Base-by-base conservation (phyloP, 441 rosid species). In the Erysimum cheiri region DNA sequence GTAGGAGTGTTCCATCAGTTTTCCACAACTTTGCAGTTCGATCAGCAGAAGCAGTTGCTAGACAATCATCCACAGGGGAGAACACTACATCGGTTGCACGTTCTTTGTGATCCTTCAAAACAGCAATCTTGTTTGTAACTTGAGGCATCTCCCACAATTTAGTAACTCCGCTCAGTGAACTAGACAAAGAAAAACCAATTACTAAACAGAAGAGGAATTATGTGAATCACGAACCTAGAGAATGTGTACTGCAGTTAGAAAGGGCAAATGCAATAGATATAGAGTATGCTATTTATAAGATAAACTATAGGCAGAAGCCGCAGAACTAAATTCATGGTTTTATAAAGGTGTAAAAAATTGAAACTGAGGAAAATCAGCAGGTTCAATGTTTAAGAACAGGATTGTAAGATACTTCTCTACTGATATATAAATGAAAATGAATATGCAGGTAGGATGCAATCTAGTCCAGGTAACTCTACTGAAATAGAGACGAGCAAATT, bases 1-100 rank as follows among this genome's bases (percentile, higher is more conserved):
- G 82, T 59, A 94, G 80, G 54, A 90, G 83, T 58, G 85, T 76
- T 64, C 99, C 98, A 70, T 92, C 88, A 80, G 86, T 77, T 59
- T 69, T 86, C 99, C 99, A 92, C 83, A 94, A 66, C 81, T 75
- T 87, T 67, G 97, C 96, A 32, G 96, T 94, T 70, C 92, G 85
- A 77, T 94, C 97, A 84, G 97, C 98, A 33, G 99, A 90, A 41
- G 95, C 96, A 83, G 98, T 92, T 24, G 97, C 99, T 75, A 92
- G 68, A 70, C 47, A 80, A 78, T 83, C 80, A 64, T 84, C 76
- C 69, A 83, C 79, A n/a, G 93, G 96, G 58, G 96, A 95, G 80
- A 95, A 95, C 36, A 84, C 83, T 67, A 95, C 88, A 80, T 95
- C 98, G 39, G 97, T 90, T 60, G 89, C 93, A 55, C 96, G 96